phyloP scores from a whole-genome alignment of 139 green algal genomes.

The Klebsormidium nitens region DNA sequence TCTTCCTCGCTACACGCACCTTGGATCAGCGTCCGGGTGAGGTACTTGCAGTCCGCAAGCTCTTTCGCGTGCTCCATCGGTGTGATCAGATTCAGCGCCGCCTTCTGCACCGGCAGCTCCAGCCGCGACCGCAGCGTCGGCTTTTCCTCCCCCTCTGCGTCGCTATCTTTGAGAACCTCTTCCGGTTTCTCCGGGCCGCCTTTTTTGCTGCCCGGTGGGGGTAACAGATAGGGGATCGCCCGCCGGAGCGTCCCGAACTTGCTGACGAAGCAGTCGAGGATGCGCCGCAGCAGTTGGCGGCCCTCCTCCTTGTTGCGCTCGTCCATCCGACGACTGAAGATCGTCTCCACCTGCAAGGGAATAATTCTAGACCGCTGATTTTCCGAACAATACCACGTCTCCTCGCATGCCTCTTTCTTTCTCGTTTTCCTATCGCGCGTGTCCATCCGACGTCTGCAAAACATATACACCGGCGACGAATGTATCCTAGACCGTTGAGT shows the following conservation, averaged over 20 bases:
- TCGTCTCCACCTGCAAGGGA: constrained; percentile 59
- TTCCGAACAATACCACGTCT: too few species aligned
- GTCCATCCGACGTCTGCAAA: too few species aligned
- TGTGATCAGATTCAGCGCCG: constrained; percentile 32
- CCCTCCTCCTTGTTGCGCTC: constrained; percentile 17
- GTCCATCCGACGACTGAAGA: constrained; percentile 51
- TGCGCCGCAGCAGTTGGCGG: constrained; percentile 42
- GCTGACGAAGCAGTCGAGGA: constrained; percentile 74
- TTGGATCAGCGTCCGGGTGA: constrained; percentile 57
- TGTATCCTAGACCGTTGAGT: too few species aligned
- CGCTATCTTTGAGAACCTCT: too few species aligned
- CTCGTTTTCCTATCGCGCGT: too few species aligned
- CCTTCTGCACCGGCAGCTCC: constrained; percentile 28
- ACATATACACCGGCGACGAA: too few species aligned
- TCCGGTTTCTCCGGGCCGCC: too few species aligned
- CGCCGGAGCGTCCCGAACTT: constrained; percentile 57
- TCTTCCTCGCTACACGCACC: too few species aligned
- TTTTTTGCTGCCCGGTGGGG: too few species aligned
- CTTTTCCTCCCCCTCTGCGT: neutral
- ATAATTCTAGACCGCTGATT: too few species aligned
- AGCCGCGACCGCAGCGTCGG: neutral
- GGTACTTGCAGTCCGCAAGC: constrained; percentile 54
- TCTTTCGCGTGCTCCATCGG: constrained; percentile 58
- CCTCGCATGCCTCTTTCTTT: too few species aligned
- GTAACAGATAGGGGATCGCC: too few species aligned